Base-by-base conservation (phyloP, 306 rosid species). In the Argentina anserina region DNA sequence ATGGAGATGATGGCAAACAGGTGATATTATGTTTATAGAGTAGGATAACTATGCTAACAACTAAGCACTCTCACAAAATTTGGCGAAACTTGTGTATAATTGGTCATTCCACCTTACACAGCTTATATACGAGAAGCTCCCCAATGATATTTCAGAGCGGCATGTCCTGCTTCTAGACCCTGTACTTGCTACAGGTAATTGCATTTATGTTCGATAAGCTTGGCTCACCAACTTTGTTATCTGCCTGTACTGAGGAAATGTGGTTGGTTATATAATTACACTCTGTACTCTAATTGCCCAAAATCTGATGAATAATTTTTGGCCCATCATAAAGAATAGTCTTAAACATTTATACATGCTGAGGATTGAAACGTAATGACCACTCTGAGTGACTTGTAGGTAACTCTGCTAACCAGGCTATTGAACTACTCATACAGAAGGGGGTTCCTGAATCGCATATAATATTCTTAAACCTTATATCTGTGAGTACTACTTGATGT, bases 91-190 rank as follows among this genome's bases (percentile, higher is more conserved):
- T 70, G 9, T 71, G 37, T 17, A 52, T 74, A 62, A 79, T 70
- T 31, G 15, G 65, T 60, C 39, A 28, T 25, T 67, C 33, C 71
- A 65, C 80, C 77, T 80, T 42, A 72, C 77, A 56, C 95, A 94
- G 99, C 97, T 94, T 78, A 94, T 94, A 79, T 94, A 91, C 45
- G 96, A 94, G 86, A 94, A 94, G 83, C 91, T 94, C 76, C 99
- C 99, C 64, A 89, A 83, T 79, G 99, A 91, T 81, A 94, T 94
- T 75, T 94, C 99, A 52, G 97, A 94, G 78, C 90, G 99, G 14
- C 99, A 94, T 79, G 99, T 94, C 80, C 88, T 94, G 81, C 99
- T 94, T 81, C 92, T 94, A 28, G 99, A 94, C 69, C 99, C 99
- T 9, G 99, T 94, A 81, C 96, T 94, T 73, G 99, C 95, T 69